Evolutionary conservation across 1,284 basidiomycete species (phyloP), one percentile per base, ranked within the genome.

Genomic region (Boletus chippewaensis): DNA sequence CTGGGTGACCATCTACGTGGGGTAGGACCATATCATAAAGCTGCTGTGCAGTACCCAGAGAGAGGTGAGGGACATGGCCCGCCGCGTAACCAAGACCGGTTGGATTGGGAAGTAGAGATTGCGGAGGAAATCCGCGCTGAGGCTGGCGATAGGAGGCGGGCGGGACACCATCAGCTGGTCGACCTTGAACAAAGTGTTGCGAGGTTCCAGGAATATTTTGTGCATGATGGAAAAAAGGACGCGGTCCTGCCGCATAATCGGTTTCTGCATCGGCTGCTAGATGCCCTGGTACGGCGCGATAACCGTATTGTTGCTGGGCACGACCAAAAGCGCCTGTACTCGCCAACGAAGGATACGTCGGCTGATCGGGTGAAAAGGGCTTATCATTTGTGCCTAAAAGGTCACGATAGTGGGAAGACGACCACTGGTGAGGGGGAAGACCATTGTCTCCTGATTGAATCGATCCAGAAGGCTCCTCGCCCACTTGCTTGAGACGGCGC

Each of bases 1-100:
- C 79, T 39, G 84, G 77, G 58, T 79, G 77, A 54, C 75, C 75
- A 55, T 85, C 81, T 49, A 74, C 71, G 53, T 75, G 73, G 10
- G 83, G 79, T 45, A 83, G 68, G 76, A 87, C 83, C 80, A 87
- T 84, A 61, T 89, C 84, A 58, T 87, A 88, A 53, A 87, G 60
- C 59, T 87, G 86, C 60, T 87, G 85, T 16, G 80, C 73, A 61
- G 79, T 85, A 53, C 79, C 81, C 48, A 87, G 70, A 12, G 84
- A 80, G 54, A 87, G 73, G 53, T 83, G 78, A 12, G 81, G 71
- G 13, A 80, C 74, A 59, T 84, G 69, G 43, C 74, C 71, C 31
- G 71, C 71, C 26, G 75, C 69, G 65, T 84, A 87, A 26, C 70
- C 74, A 60, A 83, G 71, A 50, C 73, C 69, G 8, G 76, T 75